Conservation (phyloP, 2,329 filamentous ascomycete genomes). For the Falciphora oryzae region DNA sequence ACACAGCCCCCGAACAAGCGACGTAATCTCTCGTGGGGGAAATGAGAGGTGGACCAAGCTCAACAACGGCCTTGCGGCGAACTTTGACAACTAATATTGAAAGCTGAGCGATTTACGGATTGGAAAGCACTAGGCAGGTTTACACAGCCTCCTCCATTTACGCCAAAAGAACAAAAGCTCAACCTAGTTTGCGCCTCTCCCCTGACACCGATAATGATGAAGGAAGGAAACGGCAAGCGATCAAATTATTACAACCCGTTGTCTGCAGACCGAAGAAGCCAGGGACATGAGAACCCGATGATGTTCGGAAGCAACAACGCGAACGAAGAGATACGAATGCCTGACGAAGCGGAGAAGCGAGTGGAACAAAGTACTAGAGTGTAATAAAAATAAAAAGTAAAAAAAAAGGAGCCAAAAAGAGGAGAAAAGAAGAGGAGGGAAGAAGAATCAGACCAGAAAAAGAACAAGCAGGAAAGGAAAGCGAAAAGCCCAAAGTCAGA, state of each 20-base stretch:
- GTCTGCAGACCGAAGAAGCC: too few species aligned
- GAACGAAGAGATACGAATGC: too few species aligned
- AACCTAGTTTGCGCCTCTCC: too few species aligned
- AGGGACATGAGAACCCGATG: too few species aligned
- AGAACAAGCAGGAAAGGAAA: conserved; percentile 3
- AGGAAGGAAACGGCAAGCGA: too few species aligned
- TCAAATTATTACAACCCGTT: too few species aligned
- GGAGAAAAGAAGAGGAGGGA: background rate
- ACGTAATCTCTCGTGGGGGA: background rate
- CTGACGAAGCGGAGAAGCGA: background rate
- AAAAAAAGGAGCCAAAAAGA: background rate
- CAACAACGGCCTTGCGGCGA: background rate
- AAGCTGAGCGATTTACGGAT: background rate
- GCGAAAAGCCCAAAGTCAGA: background rate
- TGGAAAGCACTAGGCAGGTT: too few species aligned
- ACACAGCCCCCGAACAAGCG: background rate
- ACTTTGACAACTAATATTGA: background rate
- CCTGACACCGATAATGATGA: too few species aligned
- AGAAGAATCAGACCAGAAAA: background rate
- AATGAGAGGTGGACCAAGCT: background rate
- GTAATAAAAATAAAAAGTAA: background rate
- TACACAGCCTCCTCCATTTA: too few species aligned
- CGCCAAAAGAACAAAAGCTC: too few species aligned
- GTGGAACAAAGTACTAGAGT: background rate
- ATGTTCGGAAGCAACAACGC: too few species aligned